Evolutionary conservation across 306 rosid genomes (phyloP), one percentile per base, ranked within the genome.

Genomic region (Fragaria vesca): DNA sequence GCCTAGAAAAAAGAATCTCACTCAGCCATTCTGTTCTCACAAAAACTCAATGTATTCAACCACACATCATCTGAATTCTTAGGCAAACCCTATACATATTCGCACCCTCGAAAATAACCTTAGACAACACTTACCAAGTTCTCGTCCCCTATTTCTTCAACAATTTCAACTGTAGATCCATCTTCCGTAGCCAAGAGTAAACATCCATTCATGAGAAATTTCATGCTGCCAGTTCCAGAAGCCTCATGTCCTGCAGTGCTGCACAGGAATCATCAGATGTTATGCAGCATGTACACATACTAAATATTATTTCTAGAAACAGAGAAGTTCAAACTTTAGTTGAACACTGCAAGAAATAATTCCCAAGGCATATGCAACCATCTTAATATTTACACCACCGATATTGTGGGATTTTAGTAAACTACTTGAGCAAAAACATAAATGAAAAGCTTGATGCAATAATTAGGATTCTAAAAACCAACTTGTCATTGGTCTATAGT

Each of bases 181-280:
- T 90, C 96, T 63, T 77, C 87, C 28, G 96, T 90, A 63, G 89
- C 96, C 79, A 90, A 85, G 75, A 90, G 92, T 81, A 90, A 74
- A 54, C 91, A 87, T 34, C 96, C 96, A 72, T 90, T 90, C 96
- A 90, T 90, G 72, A 87, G 81, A 81, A 90, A 88, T 75, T 90
- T 90, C 96, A 90, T 90, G 87, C 87, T 85, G 48, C 91, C 90
- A 30, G 96, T 91, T 83, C 93, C 90, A 43, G 91, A 88, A 30
- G 93, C 93, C 86, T 87, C 96, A 71, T 85, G 86, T 80, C 96
- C 91, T 78, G 93, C 90, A 30, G 96, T 87, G 87, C 96, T 91
- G 78, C 76, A 86, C 32, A 80, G 74, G 74, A 83, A 36, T 69
- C 58, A 79, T 78, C 74, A 78, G 72, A 78, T 78, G 80, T 75